Percentiles rank a stretch among this genome's conserved stretches.
phyloP scores from a whole-genome alignment of 208 protist genomes.

The Acanthamoeba castellanii region DNA sequence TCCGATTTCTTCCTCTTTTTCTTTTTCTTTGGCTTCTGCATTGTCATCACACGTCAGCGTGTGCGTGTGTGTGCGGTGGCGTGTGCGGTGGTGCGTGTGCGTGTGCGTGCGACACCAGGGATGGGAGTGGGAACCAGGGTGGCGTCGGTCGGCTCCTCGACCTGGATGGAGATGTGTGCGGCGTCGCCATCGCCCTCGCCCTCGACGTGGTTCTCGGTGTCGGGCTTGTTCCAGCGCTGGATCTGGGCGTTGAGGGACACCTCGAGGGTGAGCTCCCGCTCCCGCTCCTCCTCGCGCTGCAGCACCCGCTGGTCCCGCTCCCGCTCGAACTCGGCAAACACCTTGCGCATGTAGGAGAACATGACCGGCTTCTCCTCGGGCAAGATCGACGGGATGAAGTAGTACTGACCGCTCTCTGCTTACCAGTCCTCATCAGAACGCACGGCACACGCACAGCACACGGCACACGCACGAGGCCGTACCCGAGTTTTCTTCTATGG shows the following conservation, averaged over 20 bases:
- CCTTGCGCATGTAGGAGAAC: conserved; percentile 60
- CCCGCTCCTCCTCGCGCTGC: conserved; percentile 13
- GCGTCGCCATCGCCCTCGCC: conserved; percentile 46
- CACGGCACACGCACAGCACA: neutral
- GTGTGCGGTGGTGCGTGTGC: neutral
- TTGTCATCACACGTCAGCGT: neutral
- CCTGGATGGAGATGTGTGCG: neutral
- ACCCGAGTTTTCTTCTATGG: neutral
- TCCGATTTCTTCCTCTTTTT: neutral
- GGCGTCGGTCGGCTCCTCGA: neutral
- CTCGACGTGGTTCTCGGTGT: conserved; percentile 59
- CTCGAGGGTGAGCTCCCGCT: conserved; percentile 51
- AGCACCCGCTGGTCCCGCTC: conserved; percentile 12
- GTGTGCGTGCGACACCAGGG: neutral
- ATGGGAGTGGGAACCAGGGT: neutral
- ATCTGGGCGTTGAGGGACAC: conserved; percentile 47
- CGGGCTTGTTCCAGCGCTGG: conserved; percentile 59
- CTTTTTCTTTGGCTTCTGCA: neutral
- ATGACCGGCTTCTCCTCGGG: conserved; percentile 58
- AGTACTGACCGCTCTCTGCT: neutral
- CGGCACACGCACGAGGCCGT: neutral
- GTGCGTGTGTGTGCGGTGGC: no score
- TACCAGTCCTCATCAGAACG: neutral
- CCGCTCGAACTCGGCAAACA: conserved; percentile 50
- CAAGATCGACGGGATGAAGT: conserved; percentile 45